A percentile compares a stretch with the other conserved stretches of the same genome.
Evolutionary conservation across 805 yeast genomes (phyloP).

Genomic region (Candida ipomoeae): DNA sequence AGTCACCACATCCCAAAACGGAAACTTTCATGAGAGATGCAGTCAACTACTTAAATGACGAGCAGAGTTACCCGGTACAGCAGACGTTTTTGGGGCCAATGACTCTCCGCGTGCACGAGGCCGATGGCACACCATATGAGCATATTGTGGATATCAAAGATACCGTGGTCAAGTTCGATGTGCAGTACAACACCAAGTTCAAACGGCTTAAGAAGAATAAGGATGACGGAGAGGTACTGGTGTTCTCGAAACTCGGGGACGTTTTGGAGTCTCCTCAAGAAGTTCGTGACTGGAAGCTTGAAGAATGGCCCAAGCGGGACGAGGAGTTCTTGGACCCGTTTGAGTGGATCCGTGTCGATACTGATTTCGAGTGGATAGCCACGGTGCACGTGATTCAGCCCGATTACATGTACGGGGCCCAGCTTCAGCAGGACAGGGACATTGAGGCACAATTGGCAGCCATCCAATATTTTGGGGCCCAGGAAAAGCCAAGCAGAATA

Average conservation of each 20-base stretch:
- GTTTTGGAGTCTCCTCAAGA: slow-evolving; percentile 61
- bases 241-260: slow-evolving; percentile 67
- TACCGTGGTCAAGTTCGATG: slow-evolving; percentile 78
- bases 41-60: slow-evolving; percentile 38
- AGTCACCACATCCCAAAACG: slow-evolving; percentile 31
- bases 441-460: slow-evolving; percentile 94
- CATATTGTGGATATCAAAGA: slow-evolving; percentile 93
- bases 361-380: slow-evolving; percentile 96
- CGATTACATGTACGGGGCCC: slow-evolving; percentile 92
- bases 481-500: slow-evolving; percentile 52
- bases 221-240: slow-evolving; percentile 36
- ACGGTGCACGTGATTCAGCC: slow-evolving; percentile 78
- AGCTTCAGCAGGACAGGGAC: slow-evolving; percentile 89
- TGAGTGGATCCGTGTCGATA: slow-evolving; percentile 97
- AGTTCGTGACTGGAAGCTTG: slow-evolving; percentile 63
- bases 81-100: slow-evolving; percentile 85
- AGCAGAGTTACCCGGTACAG: slow-evolving; percentile 37
- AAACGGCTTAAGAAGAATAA: slow-evolving; percentile 68
- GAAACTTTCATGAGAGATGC: slow-evolving; percentile 47
- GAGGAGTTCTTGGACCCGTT: slow-evolving; percentile 83
- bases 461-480: slow-evolving; percentile 62
- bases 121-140: slow-evolving; percentile 98
- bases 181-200: slow-evolving; percentile 92
- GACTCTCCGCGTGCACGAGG: slow-evolving; percentile 95
- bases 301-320: slow-evolving; percentile 66